Percentiles rank a stretch among this genome's conserved stretches.
These are phyloP conservation scores for Eucalyptus coolabah DNA, from an alignment of 345 rosid species.

Conservation along the genomic window DNA sequence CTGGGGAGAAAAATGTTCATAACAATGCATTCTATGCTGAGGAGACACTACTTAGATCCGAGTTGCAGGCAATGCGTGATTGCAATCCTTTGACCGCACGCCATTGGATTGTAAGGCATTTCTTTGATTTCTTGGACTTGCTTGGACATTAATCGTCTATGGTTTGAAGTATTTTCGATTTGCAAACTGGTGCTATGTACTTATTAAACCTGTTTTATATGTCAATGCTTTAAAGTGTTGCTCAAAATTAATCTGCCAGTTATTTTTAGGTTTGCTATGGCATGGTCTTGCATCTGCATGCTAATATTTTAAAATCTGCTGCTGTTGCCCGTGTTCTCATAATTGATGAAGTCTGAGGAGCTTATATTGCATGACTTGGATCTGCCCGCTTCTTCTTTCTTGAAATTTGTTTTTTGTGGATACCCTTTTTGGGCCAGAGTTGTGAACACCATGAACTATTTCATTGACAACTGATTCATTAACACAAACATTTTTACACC, in stretches of 20 bases:
- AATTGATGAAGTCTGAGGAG: background rate
- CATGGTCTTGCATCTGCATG: background rate
- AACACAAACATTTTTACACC: background rate
- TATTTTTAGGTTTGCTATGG: background rate
- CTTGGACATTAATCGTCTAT: background rate
- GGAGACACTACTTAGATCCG: constrained; percentile 64
- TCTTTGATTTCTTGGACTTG: background rate
- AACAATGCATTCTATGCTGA: constrained; percentile 86
- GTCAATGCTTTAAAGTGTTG: background rate
- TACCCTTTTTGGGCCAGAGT: background rate
- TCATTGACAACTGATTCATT: background rate
- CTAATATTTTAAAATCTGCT: background rate
- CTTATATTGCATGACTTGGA: background rate
- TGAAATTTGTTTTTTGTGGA: background rate
- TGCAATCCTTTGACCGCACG: constrained; percentile 76
- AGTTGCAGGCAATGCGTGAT: constrained; percentile 73
- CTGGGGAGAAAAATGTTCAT: constrained; percentile 75
- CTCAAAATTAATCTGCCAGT: background rate
- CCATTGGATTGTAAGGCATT: constrained; percentile 77
- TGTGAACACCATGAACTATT: background rate
- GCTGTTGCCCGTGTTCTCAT: background rate
- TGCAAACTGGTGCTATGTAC: background rate
- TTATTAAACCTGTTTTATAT: background rate
- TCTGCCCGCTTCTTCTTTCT: background rate
- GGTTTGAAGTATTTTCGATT: background rate